phyloP scores from a whole-genome alignment of 2,329 filamentous ascomycete genomes.

The Aspergillus uvarum region DNA sequence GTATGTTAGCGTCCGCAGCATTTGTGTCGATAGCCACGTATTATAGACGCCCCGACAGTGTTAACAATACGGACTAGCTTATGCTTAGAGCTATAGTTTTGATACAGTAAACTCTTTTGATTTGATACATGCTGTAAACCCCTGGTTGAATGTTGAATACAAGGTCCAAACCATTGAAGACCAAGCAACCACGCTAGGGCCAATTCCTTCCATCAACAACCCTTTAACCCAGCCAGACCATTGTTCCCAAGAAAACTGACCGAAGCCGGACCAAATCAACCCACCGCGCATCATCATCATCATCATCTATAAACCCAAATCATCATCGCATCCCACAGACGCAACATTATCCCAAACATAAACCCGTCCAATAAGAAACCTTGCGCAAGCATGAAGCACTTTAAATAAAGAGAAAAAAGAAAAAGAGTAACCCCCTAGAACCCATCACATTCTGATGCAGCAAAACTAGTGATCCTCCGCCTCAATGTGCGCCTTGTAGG shows the following conservation, averaged over 20 bases:
- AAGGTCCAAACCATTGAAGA: slow-evolving; percentile 4
- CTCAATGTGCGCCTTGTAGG: slow-evolving; percentile 72
- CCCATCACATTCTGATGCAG: neutral
- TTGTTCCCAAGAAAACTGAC: too few relatives aligned
- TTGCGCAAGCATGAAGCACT: neutral
- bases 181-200: neutral
- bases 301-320: slow-evolving; percentile 3
- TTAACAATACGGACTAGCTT: neutral
- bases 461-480: slow-evolving; percentile 39
- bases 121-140: neutral
- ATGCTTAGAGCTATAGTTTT: too few relatives aligned
- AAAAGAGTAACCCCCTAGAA: neutral
- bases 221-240: neutral
- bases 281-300: neutral
- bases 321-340: neutral
- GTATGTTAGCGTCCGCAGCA: slow-evolving; percentile 1
- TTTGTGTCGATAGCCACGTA: neutral
- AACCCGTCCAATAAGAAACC: neutral
- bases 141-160: slow-evolving; percentile 11
- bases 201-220: neutral
- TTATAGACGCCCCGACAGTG: neutral
- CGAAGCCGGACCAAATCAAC: too few relatives aligned
- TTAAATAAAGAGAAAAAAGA: neutral
- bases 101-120: neutral
- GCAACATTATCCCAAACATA: neutral